phyloP scores from a whole-genome alignment of 2,329 filamentous ascomycete species.

The Penicillium sp. region DNA sequence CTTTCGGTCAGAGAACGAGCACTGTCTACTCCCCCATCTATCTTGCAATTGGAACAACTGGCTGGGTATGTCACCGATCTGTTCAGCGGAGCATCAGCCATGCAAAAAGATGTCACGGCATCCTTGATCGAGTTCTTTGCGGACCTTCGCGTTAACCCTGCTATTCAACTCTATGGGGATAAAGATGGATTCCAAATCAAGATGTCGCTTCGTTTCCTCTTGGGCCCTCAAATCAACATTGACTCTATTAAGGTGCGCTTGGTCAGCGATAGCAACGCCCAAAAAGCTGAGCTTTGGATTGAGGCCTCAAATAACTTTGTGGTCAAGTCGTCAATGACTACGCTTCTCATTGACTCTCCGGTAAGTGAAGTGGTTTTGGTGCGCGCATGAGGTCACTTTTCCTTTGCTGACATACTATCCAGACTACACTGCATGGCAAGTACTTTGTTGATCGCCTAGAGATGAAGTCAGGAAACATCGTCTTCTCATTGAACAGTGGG shows the following conservation, averaged over 20 bases:
- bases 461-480: slow-evolving; percentile 50
- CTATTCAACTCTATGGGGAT: slow-evolving; percentile 68
- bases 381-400: neutral
- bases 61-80: slow-evolving; percentile 45
- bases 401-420: neutral
- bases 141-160: slow-evolving; percentile 66
- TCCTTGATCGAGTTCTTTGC: slow-evolving; percentile 75
- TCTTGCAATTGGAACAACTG: slow-evolving; percentile 34
- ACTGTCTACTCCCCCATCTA: slow-evolving; percentile 34
- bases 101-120: slow-evolving; percentile 65
- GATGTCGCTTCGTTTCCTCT: slow-evolving; percentile 69
- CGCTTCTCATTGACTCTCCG: slow-evolving; percentile 53
- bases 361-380: slow-evolving; percentile 31
- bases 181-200: slow-evolving; percentile 74
- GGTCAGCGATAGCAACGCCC: slow-evolving; percentile 49
- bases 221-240: slow-evolving; percentile 70
- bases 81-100: slow-evolving; percentile 50
- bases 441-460: slow-evolving; percentile 75
- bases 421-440: slow-evolving; percentile 60
- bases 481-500: slow-evolving; percentile 38
- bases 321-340: slow-evolving; percentile 59
- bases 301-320: slow-evolving; percentile 51
- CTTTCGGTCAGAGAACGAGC: slow-evolving; percentile 35
- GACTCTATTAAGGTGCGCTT: slow-evolving; percentile 67
- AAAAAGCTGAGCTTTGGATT: slow-evolving; percentile 68